phyloP scores from a whole-genome alignment of 768 basidiomycete species.

The Mycena amicta region DNA sequence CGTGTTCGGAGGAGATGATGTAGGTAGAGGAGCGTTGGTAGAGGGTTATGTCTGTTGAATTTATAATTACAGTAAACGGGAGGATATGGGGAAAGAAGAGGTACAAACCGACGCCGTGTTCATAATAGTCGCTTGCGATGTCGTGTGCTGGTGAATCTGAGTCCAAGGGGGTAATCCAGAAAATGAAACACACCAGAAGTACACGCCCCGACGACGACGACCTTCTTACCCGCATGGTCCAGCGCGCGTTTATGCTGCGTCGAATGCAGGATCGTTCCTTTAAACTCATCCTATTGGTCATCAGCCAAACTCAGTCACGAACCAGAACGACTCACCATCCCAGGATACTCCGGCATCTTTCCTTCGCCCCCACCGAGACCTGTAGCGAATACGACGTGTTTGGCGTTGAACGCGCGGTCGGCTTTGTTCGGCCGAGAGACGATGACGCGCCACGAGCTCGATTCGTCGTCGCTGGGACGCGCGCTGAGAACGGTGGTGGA shows the following conservation, averaged over 20 bases:
- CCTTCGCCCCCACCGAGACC: constrained; percentile 53
- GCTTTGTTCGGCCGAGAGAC: constrained; percentile 37
- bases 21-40: constrained; percentile 57
- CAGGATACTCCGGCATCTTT: constrained; percentile 47
- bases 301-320: background rate
- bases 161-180: background rate
- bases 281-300: constrained; percentile 44
- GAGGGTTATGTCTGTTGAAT: constrained; percentile 45
- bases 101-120: constrained; percentile 36
- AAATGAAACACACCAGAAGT: constrained; percentile 43
- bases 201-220: constrained; percentile 61
- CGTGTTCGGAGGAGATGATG: constrained; percentile 48
- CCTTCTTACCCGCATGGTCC: constrained; percentile 61
- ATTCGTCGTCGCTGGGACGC: constrained; percentile 37
- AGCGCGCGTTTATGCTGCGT: constrained; percentile 45
- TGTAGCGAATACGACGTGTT: constrained; percentile 60
- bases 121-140: constrained; percentile 39
- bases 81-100: background rate
- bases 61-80: constrained; percentile 1
- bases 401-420: constrained; percentile 41
- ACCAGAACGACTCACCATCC: constrained; percentile 32
- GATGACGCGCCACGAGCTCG: constrained; percentile 50
- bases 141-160: constrained; percentile 36
- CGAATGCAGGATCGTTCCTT: constrained; percentile 58
- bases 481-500: constrained; percentile 45